Evolutionary conservation across 805 yeast species (phyloP).

Genomic region (Zygosaccharomyces pseudorouxii): DNA sequence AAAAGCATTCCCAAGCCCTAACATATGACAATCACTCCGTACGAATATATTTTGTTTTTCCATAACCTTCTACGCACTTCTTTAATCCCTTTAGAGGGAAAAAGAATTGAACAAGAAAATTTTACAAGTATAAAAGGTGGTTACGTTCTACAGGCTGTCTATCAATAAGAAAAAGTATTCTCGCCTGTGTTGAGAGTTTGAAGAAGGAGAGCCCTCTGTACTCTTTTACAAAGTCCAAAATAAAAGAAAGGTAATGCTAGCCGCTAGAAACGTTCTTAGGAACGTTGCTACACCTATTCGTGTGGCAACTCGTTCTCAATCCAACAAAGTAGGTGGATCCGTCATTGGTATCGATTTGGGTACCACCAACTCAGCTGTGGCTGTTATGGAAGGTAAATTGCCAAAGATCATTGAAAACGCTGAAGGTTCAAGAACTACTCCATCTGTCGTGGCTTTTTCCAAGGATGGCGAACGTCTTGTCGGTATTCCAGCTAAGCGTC

Average conservation of each 20-base stretch:
- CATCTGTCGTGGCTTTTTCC: constrained; percentile 92
- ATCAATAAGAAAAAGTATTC: neutral
- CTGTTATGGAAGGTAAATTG: constrained; percentile 64
- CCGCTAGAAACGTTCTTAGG: constrained; percentile 26
- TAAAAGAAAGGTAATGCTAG: constrained; percentile 20
- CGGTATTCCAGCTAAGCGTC: constrained; percentile 94
- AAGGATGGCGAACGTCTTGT: constrained; percentile 87
- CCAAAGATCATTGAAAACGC: constrained; percentile 75
- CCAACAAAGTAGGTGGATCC: constrained; percentile 36
- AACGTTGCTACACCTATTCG: constrained; percentile 19
- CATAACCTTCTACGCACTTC: constrained; percentile 4
- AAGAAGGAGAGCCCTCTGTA: neutral
- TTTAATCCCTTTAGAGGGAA: constrained; percentile 1
- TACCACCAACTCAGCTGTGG: constrained; percentile 86
- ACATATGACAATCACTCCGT: neutral
- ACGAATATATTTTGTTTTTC: neutral
- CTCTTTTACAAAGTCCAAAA: neutral
- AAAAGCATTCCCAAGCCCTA: neutral
- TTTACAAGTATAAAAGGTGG: constrained; percentile 9
- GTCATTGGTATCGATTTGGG: constrained; percentile 85
- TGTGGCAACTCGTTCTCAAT: constrained; percentile 34
- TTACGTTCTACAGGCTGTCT: neutral
- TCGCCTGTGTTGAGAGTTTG: neutral
- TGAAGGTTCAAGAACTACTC: constrained; percentile 83
- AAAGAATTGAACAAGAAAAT: neutral